Conservation (phyloP, 2,329 filamentous ascomycete genomes). For the Apiospora aurea region DNA sequence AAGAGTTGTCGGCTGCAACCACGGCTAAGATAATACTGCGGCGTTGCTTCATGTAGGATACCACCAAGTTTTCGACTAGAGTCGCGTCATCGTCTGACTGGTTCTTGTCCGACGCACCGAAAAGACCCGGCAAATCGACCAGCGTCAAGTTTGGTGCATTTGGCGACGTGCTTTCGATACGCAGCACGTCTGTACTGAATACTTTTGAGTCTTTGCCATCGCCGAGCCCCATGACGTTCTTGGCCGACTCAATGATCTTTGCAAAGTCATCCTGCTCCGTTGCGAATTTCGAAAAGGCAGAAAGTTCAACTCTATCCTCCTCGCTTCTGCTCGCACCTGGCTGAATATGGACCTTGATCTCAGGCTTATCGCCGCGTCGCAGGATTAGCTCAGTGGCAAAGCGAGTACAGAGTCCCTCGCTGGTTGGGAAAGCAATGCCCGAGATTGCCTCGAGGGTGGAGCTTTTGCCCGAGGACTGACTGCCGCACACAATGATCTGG, state of each 20-base stretch:
- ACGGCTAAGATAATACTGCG: slow-evolving; percentile 63
- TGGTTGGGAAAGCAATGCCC: slow-evolving; percentile 61
- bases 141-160: slow-evolving; percentile 58
- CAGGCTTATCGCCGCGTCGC: background rate
- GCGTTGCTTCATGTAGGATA: slow-evolving; percentile 58
- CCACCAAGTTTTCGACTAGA: slow-evolving; percentile 53
- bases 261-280: slow-evolving; percentile 31
- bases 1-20: slow-evolving; percentile 57
- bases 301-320: slow-evolving; percentile 25
- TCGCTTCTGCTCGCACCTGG: background rate
- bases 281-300: slow-evolving; percentile 34
- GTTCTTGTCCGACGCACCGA: slow-evolving; percentile 47
- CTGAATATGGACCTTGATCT: slow-evolving; percentile 8
- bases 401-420: slow-evolving; percentile 11
- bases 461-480: slow-evolving; percentile 63
- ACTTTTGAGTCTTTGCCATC: slow-evolving; percentile 32
- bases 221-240: slow-evolving; percentile 1
- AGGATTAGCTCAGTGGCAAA: slow-evolving; percentile 19
- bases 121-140: slow-evolving; percentile 64
- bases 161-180: slow-evolving; percentile 54
- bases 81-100: slow-evolving; percentile 53
- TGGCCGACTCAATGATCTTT: slow-evolving; percentile 17
- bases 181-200: slow-evolving; percentile 54
- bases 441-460: slow-evolving; percentile 62
- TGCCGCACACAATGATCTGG: slow-evolving; percentile 57